Evolutionary conservation across 345 rosid species (phyloP).

Genomic region (Lagerstroemia speciosa): DNA sequence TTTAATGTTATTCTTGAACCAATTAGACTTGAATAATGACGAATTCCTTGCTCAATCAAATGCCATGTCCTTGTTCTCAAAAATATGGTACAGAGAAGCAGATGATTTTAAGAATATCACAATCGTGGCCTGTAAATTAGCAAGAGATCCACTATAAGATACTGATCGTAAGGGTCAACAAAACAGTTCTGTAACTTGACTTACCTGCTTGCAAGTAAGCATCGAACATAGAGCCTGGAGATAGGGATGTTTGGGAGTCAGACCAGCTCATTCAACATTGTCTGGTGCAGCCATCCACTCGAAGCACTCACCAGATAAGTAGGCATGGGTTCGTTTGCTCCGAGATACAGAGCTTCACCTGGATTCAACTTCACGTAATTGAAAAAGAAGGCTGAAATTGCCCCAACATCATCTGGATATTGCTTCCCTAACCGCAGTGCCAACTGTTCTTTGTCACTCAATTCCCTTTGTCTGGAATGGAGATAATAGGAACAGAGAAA

Average conservation of each 20-base stretch:
- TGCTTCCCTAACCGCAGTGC: slow-evolving; percentile 75
- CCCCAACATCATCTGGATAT: slow-evolving; percentile 82
- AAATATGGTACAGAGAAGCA: background rate
- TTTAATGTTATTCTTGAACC: background rate
- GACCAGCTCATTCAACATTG: slow-evolving; percentile 97
- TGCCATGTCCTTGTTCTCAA: background rate
- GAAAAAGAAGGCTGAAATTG: slow-evolving; percentile 72
- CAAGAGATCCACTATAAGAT: background rate
- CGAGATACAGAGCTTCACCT: slow-evolving; percentile 92
- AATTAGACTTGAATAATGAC: background rate
- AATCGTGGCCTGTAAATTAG: background rate
- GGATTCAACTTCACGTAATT: slow-evolving; percentile 89
- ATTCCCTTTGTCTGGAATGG: slow-evolving; percentile 48
- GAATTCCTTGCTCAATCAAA: background rate
- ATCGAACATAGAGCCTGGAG: slow-evolving; percentile 81
- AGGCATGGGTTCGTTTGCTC: slow-evolving; percentile 94
- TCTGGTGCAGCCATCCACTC: slow-evolving; percentile 99
- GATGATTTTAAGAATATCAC: background rate
- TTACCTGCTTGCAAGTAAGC: slow-evolving; percentile 90
- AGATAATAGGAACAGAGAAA: background rate
- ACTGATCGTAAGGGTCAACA: background rate
- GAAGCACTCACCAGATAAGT: slow-evolving; percentile 78
- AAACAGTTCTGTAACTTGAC: background rate
- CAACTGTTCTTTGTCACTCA: slow-evolving; percentile 81
- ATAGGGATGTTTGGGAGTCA: slow-evolving; percentile 84